Percentiles rank a stretch among this genome's conserved stretches.
Evolutionary conservation across 1,284 basidiomycete species (phyloP).

Genomic region (Austropuccinia psidii): DNA sequence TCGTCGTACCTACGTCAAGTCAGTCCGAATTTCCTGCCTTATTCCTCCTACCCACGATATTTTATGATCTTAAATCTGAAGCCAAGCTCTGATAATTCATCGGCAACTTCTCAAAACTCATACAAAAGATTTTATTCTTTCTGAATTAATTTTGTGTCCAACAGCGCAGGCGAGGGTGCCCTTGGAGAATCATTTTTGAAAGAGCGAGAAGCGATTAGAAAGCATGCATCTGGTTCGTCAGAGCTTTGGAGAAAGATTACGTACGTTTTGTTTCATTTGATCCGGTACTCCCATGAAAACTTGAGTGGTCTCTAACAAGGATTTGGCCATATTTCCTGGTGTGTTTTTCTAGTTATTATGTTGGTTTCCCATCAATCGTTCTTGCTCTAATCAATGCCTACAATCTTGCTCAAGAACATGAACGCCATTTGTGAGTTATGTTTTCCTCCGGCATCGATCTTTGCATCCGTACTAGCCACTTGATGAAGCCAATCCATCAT

Average conservation of each 20-base stretch:
- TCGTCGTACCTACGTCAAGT: constrained; percentile 3
- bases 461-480: neutral
- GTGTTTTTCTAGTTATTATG: constrained; percentile 15
- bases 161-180: constrained; percentile 18
- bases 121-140: neutral
- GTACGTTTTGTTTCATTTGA: neutral
- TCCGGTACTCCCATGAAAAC: neutral
- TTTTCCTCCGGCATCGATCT: neutral
- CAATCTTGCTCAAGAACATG: constrained; percentile 27
- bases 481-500: neutral
- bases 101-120: neutral
- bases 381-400: constrained; percentile 29
- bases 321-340: neutral
- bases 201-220: constrained; percentile 31
- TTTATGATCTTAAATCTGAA: neutral
- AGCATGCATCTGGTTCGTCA: constrained; percentile 21
- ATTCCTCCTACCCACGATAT: neutral
- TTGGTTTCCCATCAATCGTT: constrained; percentile 30
- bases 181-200: constrained; percentile 34
- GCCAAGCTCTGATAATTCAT: neutral
- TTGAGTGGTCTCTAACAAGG: neutral
- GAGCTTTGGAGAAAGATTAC: constrained; percentile 35
- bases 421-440: constrained; percentile 14
- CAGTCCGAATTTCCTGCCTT: neutral
- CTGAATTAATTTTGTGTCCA: neutral